Percentiles rank a stretch among this genome's conserved stretches.
Conservation (phyloP, 192 early-diverging fungal species). For the Rhizoclosmatium sp. region DNA sequence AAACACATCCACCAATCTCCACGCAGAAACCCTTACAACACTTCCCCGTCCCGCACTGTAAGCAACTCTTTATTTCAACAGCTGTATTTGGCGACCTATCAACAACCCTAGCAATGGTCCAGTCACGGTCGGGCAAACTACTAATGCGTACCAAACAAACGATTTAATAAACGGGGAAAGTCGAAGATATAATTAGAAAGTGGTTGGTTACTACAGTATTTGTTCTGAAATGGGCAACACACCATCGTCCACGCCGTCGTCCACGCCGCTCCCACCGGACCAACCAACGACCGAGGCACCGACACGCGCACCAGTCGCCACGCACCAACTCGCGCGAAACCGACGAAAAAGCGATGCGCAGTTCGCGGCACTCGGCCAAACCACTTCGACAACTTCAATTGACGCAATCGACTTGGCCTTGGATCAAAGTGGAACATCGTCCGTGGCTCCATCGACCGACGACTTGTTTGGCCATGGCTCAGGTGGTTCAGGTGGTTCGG, state of each 20-base stretch:
- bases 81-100: no score
- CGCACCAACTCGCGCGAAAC: not conserved
- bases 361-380: not conserved
- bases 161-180: no score
- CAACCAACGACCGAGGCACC: not conserved
- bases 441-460: not conserved
- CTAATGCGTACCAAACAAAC: no score
- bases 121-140: no score
- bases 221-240: constrained; percentile 18
- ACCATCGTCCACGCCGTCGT: not conserved
- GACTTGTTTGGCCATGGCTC: no score
- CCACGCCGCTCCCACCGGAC: not conserved
- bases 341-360: constrained; percentile 1
- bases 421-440: not conserved
- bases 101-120: no score
- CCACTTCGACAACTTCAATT: not conserved
- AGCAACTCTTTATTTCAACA: no score
- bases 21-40: not conserved
- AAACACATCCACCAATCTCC: constrained; percentile 12
- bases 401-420: not conserved
- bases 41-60: no score
- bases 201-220: no score
- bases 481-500: no score
- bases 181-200: no score
- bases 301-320: not conserved